phyloP scores from a whole-genome alignment of 2,329 filamentous ascomycete genomes.

The Ophiostoma sp. region DNA sequence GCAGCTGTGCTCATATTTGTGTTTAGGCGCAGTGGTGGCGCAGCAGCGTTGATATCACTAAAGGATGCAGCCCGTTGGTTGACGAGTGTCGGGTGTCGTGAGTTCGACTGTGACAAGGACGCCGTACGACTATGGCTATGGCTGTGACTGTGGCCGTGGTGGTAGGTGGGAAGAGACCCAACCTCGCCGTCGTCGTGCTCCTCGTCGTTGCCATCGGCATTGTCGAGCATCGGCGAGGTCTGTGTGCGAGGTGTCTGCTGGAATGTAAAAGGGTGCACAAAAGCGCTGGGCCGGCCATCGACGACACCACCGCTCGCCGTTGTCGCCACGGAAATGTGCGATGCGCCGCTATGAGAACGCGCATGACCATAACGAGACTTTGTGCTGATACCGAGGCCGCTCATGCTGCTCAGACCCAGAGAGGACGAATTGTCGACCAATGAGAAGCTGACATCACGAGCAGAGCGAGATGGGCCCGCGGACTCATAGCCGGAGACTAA shows the following conservation, averaged over 20 bases:
- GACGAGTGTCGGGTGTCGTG: slow-evolving; percentile 36
- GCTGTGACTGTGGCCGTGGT: slow-evolving; percentile 19
- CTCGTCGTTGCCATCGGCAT: slow-evolving; percentile 49
- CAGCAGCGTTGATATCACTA: slow-evolving; percentile 33
- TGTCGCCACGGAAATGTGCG: slow-evolving; percentile 52
- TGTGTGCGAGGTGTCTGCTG: slow-evolving; percentile 58
- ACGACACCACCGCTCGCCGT: slow-evolving; percentile 47
- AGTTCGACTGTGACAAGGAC: slow-evolving; percentile 30
- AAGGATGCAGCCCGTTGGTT: slow-evolving; percentile 40
- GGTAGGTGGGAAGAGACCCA: slow-evolving; percentile 24
- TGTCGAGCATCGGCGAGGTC: slow-evolving; percentile 55
- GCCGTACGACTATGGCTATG: slow-evolving; percentile 27
- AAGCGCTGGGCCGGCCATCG: slow-evolving; percentile 41
- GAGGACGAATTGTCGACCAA: slow-evolving; percentile 26
- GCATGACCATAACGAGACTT: slow-evolving; percentile 47
- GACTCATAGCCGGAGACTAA: slow-evolving; percentile 33
- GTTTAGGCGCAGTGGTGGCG: slow-evolving; percentile 37
- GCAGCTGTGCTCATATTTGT: slow-evolving; percentile 29
- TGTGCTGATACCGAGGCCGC: slow-evolving; percentile 17
- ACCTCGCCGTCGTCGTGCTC: slow-evolving; percentile 30
- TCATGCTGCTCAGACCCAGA: not conserved
- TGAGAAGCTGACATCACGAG: slow-evolving; percentile 45
- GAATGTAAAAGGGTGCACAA: slow-evolving; percentile 53
- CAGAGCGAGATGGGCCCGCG: slow-evolving; percentile 29
- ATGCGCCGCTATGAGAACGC: slow-evolving; percentile 54